A percentile compares a stretch with the other conserved stretches of the same genome.
phyloP scores from a whole-genome alignment of 352 stramenopile species.

The Pythium sp. region DNA sequence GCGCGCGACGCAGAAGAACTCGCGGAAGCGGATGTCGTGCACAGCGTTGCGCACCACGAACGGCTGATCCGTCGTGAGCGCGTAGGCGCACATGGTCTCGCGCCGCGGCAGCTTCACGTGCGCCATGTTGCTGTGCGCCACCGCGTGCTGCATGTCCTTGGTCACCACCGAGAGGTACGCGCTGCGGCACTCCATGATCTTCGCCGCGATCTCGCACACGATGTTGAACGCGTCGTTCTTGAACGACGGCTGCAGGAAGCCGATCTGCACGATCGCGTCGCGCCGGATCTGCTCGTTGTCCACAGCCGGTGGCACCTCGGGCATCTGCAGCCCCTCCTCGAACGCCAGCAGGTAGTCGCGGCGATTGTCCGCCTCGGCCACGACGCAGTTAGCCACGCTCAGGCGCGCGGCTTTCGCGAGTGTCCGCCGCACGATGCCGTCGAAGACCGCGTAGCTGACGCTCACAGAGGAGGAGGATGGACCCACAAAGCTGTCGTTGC shows the following conservation, averaged over 20 bases:
- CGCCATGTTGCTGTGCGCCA: slow-evolving; percentile 27
- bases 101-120: slow-evolving; percentile 29
- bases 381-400: slow-evolving; percentile 21
- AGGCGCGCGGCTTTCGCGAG: slow-evolving; percentile 14
- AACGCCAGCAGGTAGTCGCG: slow-evolving; percentile 33
- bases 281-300: slow-evolving; percentile 24
- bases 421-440: slow-evolving; percentile 21
- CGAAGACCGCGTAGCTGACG: slow-evolving; percentile 19
- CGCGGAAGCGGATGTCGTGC: slow-evolving; percentile 35
- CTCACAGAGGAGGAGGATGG: neutral
- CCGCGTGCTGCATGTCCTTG: slow-evolving; percentile 27
- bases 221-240: slow-evolving; percentile 21
- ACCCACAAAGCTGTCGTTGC: neutral
- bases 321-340: slow-evolving; percentile 30
- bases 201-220: slow-evolving; percentile 32
- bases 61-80: slow-evolving; percentile 28
- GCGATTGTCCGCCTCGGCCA: slow-evolving; percentile 20
- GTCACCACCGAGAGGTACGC: slow-evolving; percentile 30
- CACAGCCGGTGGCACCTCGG: slow-evolving; percentile 18
- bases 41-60: slow-evolving; percentile 33
- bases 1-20: slow-evolving; percentile 33
- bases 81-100: slow-evolving; percentile 34
- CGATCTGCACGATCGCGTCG: slow-evolving; percentile 27
- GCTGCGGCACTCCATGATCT: slow-evolving; percentile 31
- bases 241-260: slow-evolving; percentile 18